Evolutionary conservation across 257 asterid genomes (phyloP).

Genomic region (Mitragyna speciosa): DNA sequence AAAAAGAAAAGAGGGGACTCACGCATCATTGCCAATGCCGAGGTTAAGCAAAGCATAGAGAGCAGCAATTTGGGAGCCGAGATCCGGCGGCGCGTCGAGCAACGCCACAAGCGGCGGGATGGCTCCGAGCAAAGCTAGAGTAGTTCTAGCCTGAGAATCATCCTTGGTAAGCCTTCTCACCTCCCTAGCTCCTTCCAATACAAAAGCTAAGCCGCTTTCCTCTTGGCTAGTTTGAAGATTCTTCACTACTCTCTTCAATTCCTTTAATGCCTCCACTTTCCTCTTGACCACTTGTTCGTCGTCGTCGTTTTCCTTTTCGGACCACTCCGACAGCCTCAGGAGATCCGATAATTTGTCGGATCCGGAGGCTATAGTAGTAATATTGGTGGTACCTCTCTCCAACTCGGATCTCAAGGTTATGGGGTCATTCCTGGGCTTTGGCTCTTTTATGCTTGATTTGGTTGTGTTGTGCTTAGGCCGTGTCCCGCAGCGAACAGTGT

Average conservation of each 20-base stretch:
- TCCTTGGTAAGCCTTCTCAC: slow-evolving; percentile 69
- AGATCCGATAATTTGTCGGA: slow-evolving; percentile 73
- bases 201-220: slow-evolving; percentile 17
- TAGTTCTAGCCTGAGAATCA: slow-evolving; percentile 59
- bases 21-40: slow-evolving; percentile 68
- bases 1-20: slow-evolving; percentile 15
- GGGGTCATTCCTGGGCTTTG: background rate
- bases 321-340: slow-evolving; percentile 56
- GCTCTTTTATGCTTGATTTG: slow-evolving; percentile 20
- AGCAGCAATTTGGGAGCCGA: slow-evolving; percentile 57
- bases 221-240: slow-evolving; percentile 36
- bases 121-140: slow-evolving; percentile 75
- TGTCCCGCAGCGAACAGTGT: slow-evolving; percentile 68
- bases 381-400: slow-evolving; percentile 11
- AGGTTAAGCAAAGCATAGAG: slow-evolving; percentile 85
- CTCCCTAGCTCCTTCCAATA: slow-evolving; percentile 69
- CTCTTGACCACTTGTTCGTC: slow-evolving; percentile 50
- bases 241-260: slow-evolving; percentile 47
- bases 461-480: slow-evolving; percentile 20
- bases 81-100: slow-evolving; percentile 52
- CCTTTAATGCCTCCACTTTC: slow-evolving; percentile 58
- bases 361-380: slow-evolving; percentile 19
- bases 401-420: slow-evolving; percentile 27
- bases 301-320: slow-evolving; percentile 55
- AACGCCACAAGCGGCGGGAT: slow-evolving; percentile 80